Base-by-base conservation (phyloP, 2,329 filamentous ascomycete species). In the Scytalidium lignicola region DNA sequence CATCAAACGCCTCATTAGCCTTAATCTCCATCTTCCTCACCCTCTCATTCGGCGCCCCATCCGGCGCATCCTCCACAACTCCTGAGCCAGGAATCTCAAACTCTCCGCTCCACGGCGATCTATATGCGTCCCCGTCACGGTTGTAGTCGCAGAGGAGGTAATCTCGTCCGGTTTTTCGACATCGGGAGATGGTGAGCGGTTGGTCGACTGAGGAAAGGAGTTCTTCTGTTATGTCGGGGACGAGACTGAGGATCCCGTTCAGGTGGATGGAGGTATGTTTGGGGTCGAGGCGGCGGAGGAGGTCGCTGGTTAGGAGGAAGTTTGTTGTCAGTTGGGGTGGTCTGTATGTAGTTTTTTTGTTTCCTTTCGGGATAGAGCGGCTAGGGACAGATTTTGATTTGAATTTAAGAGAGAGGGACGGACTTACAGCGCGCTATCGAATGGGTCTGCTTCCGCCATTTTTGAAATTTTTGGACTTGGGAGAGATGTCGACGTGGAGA, bases 121-220 rank as follows among this genome's bases (percentile, higher is more conserved):
- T 87, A 79, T 96, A 96, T 72, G 88, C 95, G 74, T 96, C 92
- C 55, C 93, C 93, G 71, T 99, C 93, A 57, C 93, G 91, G 79
- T 99, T 99, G 80, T 99, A 99, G 79, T 99, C 93, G 78, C 93
- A 99, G 64, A 96, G 87, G 46, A 99, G 83, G 75, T 96, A 99
- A 73, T 97, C 93, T 59, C 92, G 88, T 61, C 90, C 90, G 26
- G 89, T 87, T 71, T 91, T 88, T 60, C 83, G 82, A 77, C 93
- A 97, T 58, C 88, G 86, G 61, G 86, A 85, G 55, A 95, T 80
- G 51, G 87, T 84, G 50, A 99, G 85, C 20, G 93, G 93, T 70
- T 97, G 92, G 71, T 99, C 93, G 61, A 99, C 93, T 20, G 92
- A 96, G 58, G 92, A 93, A 57, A 99, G 89, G 41, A 99, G 89